Conservation (phyloP, 1,284 basidiomycete genomes). For the Ustilago loliicola region DNA sequence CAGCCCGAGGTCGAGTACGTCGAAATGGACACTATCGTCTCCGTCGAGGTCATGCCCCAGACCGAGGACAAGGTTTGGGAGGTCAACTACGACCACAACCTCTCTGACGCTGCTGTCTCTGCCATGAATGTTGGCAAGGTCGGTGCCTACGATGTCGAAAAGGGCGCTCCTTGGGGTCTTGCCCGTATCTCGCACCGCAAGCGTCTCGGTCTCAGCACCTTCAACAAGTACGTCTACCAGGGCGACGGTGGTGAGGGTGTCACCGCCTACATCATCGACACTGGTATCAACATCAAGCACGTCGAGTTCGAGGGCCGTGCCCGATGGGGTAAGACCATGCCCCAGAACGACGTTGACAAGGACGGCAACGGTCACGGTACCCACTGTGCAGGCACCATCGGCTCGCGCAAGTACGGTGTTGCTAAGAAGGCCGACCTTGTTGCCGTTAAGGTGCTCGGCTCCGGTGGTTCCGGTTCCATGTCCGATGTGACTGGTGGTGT, state of each 20-base stretch:
- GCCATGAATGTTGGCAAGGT: constrained; percentile 60
- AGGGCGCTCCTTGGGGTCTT: constrained; percentile 92
- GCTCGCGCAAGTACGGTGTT: constrained; percentile 86
- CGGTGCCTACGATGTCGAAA: constrained; percentile 74
- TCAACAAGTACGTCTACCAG: constrained; percentile 87
- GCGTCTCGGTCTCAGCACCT: constrained; percentile 84
- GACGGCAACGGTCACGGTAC: constrained; percentile 80
- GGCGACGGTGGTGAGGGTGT: constrained; percentile 86
- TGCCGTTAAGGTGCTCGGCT: constrained; percentile 96
- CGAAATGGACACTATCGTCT: constrained; percentile 79
- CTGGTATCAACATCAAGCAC: constrained; percentile 89
- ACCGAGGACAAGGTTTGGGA: constrained; percentile 61
- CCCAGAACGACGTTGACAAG: constrained; percentile 79
- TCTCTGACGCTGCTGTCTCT: constrained; percentile 74
- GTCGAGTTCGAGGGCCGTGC: constrained; percentile 89
- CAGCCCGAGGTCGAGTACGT: constrained; percentile 93
- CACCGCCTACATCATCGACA: constrained; percentile 81
- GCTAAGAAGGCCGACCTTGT: constrained; percentile 92
- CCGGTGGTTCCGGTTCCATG: constrained; percentile 94
- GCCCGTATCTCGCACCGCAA: constrained; percentile 92
- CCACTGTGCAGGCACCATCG: constrained; percentile 78
- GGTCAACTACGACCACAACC: constrained; percentile 75
- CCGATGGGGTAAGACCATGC: constrained; percentile 69
- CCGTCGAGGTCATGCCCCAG: constrained; percentile 63
- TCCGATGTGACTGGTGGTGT: constrained; percentile 83